These are phyloP conservation scores for Colletotrichum scovillei DNA, from an alignment of 2,329 filamentous ascomycete species.

Conservation along the genomic window DNA sequence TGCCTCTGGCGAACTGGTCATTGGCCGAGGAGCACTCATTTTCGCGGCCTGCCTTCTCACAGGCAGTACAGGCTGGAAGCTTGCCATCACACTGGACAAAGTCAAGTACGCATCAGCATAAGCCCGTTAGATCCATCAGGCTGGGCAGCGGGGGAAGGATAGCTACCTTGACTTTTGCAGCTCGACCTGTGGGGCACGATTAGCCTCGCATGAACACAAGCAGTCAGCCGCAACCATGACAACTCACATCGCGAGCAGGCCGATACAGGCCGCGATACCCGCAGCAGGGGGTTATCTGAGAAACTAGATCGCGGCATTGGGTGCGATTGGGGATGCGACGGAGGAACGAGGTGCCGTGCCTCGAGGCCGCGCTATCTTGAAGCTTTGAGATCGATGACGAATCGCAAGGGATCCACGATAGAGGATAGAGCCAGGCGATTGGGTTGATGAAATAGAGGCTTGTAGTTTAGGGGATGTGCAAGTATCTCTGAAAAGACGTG, in stretches of 20 bases:
- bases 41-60: conserved; percentile 88
- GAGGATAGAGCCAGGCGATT: not conserved
- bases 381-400: not conserved
- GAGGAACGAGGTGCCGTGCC: conserved; percentile 19
- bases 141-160: not conserved
- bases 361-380: conserved; percentile 14
- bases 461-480: not conserved
- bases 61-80: conserved; percentile 92
- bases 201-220: conserved; percentile 31
- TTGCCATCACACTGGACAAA: conserved; percentile 85
- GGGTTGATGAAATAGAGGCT: not conserved
- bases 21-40: conserved; percentile 93
- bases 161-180: conserved; percentile 88
- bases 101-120: conserved; percentile 20
- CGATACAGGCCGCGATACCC: conserved; percentile 82
- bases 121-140: not conserved
- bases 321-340: conserved; percentile 14
- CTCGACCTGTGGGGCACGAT: conserved; percentile 65
- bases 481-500: not conserved
- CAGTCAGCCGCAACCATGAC: conserved; percentile 31
- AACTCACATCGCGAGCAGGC: conserved; percentile 80
- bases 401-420: not conserved
- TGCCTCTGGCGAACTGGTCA: conserved; percentile 94
- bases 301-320: conserved; percentile 60
- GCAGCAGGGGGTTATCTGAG: conserved; percentile 69